Evolutionary conservation across 2,329 filamentous ascomycete species (phyloP).

Genomic region (Trichophyton verrucosum): DNA sequence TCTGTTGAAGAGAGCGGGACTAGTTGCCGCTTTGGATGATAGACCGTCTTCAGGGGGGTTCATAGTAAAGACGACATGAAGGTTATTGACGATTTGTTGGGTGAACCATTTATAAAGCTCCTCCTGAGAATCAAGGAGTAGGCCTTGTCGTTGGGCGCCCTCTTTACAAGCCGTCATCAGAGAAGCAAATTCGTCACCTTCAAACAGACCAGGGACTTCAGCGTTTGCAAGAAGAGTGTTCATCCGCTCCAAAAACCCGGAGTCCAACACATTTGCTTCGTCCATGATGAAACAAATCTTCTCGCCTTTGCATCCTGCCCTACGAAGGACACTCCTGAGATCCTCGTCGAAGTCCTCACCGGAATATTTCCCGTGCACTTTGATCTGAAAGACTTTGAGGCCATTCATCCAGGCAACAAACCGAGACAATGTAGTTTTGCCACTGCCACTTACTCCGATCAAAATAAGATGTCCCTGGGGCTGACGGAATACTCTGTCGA

Average conservation of each 20-base stretch:
- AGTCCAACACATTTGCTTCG: conserved; percentile 95
- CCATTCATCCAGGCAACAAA: conserved; percentile 99
- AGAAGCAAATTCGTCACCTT: conserved; percentile 97
- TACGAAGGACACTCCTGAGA: conserved; percentile 78
- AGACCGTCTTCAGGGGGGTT: conserved; percentile 93
- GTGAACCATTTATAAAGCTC: conserved; percentile 99
- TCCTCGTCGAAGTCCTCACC: conserved; percentile 98
- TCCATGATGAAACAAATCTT: conserved; percentile 99
- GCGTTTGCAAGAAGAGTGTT: conserved; percentile 97
- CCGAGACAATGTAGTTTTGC: conserved; percentile 93
- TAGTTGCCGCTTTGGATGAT: conserved; percentile 91
- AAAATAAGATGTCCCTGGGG: conserved; percentile 96
- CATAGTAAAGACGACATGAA: conserved; percentile 99
- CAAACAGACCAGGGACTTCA: conserved; percentile 96
- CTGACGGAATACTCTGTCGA: conserved; percentile 96
- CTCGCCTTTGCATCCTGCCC: conserved; percentile 93
- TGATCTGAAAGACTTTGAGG: conserved; percentile 98
- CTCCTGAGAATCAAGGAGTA: conserved; percentile 92
- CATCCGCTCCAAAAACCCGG: conserved; percentile 97
- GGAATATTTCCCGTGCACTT: conserved; percentile 97
- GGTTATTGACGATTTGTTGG: conserved; percentile 95
- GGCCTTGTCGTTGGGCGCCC: conserved; percentile 86
- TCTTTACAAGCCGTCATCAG: conserved; percentile 99
- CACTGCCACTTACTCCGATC: conserved; percentile 95
- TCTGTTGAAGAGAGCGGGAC: conserved; percentile 96